Evolutionary conservation across 2,329 filamentous ascomycete species (phyloP), one percentile per base, ranked within the genome.

Genomic region (Botryotinia globosa): DNA sequence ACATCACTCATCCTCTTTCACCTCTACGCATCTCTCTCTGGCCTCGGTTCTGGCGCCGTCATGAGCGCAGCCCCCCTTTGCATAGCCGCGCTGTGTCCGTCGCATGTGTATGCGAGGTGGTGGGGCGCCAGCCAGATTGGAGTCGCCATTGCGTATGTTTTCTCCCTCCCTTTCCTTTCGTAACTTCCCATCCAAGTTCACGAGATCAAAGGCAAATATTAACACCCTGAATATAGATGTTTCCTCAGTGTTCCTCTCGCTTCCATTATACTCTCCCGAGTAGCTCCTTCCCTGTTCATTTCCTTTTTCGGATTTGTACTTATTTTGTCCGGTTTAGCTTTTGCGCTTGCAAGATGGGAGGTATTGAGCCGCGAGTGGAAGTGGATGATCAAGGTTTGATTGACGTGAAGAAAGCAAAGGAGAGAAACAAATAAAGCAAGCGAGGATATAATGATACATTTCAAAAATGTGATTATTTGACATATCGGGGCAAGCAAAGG

Each of bases 101-200:
- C 77, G 3, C 76, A 77, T 72, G 71, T 79, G 66, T 80, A 79
- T 74, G 79, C 77, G 0, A 75, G 77, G 29, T 80, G 73, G 48
- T 80, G 78, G 74, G 79, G 78, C 3, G 80, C 78, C 29, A 74
- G 72, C 20, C 79, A 80, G 69, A 73, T 72, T 6, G 66, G 78
- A 7, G 79, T 80, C 37, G 74, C 77, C n/a, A 77, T 80, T 74
- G 77, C 78, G 78, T 80, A 73, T 75, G 79, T 78, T 18, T 29
- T 29, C 37, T 18, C 9, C 65, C 44, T 25, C 7, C 18, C 1
- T 32, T 61, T 6, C 37, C 34, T 42, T 58, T 44, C n/a, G 5
- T 9, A 1, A 29, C n/a, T 61, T 25, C n/a, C 12, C 42, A 16
- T 32, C 14, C 25, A 45, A 25, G 0, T n/a, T 34, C 44, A 25